phyloP scores from a whole-genome alignment of 2,329 filamentous ascomycete species.

The Proliferodiscus dingleyae region DNA sequence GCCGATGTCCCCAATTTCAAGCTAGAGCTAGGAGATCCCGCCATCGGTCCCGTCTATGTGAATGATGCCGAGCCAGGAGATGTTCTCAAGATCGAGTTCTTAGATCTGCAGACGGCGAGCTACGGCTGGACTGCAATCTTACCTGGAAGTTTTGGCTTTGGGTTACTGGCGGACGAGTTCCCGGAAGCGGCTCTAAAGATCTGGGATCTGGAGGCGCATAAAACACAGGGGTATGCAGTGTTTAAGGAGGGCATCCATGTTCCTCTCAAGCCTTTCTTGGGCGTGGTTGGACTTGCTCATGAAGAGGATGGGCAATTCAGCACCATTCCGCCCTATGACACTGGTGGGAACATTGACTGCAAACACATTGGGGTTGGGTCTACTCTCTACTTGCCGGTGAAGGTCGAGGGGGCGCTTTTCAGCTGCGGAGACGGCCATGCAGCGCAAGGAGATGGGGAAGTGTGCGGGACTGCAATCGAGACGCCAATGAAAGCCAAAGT shows the following conservation, averaged over 20 bases:
- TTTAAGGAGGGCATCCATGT: constrained; percentile 46
- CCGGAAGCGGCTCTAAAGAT: constrained; percentile 41
- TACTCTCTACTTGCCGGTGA: constrained; percentile 44
- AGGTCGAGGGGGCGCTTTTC: constrained; percentile 46
- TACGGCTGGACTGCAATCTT: constrained; percentile 52
- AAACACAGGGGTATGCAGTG: constrained; percentile 35
- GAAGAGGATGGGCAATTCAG: constrained; percentile 40
- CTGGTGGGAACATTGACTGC: constrained; percentile 52
- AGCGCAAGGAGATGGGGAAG: constrained; percentile 50
- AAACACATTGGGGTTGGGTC: constrained; percentile 43
- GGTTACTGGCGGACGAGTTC: constrained; percentile 46
- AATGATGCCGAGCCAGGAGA: constrained; percentile 46
- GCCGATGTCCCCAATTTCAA: constrained; percentile 39
- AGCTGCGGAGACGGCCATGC: constrained; percentile 51
- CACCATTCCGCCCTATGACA: constrained; percentile 46
- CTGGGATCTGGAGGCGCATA: constrained; percentile 39
- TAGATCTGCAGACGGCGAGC: constrained; percentile 39
- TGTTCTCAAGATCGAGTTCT: constrained; percentile 46
- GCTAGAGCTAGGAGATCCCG: constrained; percentile 41
- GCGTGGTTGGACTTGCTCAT: constrained; percentile 47
- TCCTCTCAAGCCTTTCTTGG: constrained; percentile 47
- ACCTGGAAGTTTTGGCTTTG: constrained; percentile 42
- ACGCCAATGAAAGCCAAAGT: constrained; percentile 46
- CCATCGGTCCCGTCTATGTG: constrained; percentile 46
- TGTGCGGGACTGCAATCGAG: constrained; percentile 53